Percentiles rank a stretch among this genome's conserved stretches.
Conservation (phyloP, 352 stramenopile species). For the Globisporangium solare region DNA sequence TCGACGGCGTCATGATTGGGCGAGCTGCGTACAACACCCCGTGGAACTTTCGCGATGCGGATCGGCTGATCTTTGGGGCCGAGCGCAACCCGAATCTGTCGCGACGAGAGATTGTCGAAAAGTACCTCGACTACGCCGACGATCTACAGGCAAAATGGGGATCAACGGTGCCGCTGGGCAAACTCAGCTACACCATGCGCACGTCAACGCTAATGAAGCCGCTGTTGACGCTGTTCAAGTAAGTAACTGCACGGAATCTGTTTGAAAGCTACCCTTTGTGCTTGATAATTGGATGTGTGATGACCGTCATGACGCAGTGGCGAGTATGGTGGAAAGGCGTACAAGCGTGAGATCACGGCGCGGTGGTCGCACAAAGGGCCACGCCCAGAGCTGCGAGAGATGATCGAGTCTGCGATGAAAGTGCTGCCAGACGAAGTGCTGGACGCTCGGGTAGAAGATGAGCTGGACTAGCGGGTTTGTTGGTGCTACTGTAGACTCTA, state of each 20-base stretch:
- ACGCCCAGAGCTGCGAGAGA: conserved; percentile 57
- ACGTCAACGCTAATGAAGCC: conserved; percentile 80
- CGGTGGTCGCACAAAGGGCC: conserved; percentile 63
- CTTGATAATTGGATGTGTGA: conserved; percentile 2
- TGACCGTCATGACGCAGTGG: conserved; percentile 30
- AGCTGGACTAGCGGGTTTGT: conserved; percentile 21
- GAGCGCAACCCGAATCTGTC: conserved; percentile 75
- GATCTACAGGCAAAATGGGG: conserved; percentile 74
- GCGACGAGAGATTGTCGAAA: conserved; percentile 76
- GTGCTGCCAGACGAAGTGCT: conserved; percentile 69
- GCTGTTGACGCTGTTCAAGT: conserved; percentile 75
- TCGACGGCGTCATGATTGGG: conserved; percentile 90
- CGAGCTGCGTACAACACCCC: conserved; percentile 85
- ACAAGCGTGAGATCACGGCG: conserved; percentile 72
- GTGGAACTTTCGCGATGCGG: conserved; percentile 86
- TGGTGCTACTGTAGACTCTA: conserved; percentile 6
- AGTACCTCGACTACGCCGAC: conserved; percentile 86
- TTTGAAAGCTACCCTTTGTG: background rate
- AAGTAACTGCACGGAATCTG: conserved; percentile 13
- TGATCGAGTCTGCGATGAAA: conserved; percentile 69
- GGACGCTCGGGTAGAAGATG: conserved; percentile 62
- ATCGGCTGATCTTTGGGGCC: conserved; percentile 77
- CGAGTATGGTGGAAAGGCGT: conserved; percentile 72
- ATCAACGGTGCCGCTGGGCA: conserved; percentile 30
- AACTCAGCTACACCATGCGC: conserved; percentile 66